Percentiles rank a stretch among this genome's conserved stretches.
These are phyloP conservation scores for Candida wancherniae DNA, from an alignment of 805 yeast genomes.

Conservation along the genomic window DNA sequence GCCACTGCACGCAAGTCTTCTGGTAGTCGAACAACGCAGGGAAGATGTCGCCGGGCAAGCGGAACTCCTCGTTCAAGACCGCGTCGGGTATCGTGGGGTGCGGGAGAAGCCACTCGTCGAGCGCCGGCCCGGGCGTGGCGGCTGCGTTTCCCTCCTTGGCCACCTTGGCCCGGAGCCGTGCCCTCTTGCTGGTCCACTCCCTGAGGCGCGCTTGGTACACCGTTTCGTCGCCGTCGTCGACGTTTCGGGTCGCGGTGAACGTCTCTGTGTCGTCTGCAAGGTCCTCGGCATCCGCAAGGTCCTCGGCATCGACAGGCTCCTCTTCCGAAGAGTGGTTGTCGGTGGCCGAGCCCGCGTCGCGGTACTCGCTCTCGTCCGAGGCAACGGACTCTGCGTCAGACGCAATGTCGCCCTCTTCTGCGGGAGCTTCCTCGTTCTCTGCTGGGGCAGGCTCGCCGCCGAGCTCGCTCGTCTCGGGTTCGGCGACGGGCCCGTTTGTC, in stretches of 20 bases:
- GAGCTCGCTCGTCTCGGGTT: too few species aligned
- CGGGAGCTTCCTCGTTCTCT: too few species aligned
- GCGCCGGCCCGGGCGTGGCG: neutral
- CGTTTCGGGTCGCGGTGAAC: slow-evolving; percentile 23
- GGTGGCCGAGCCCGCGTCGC: neutral
- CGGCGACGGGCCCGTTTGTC: too few species aligned
- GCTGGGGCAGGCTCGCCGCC: too few species aligned
- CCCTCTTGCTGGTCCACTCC: slow-evolving; percentile 56
- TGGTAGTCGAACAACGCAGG: slow-evolving; percentile 88
- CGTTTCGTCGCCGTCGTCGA: slow-evolving; percentile 80
- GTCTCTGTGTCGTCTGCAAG: slow-evolving; percentile 2
- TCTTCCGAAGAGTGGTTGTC: neutral
- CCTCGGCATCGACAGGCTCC: slow-evolving; percentile 1
- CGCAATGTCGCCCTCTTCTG: too few species aligned
- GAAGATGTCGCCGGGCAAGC: slow-evolving; percentile 86
- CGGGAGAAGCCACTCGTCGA: slow-evolving; percentile 62
- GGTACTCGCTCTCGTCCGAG: too few species aligned
- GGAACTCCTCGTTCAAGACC: slow-evolving; percentile 60
- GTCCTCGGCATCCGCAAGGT: slow-evolving; percentile 7
- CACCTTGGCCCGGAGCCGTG: slow-evolving; percentile 35
- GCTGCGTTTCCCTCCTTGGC: slow-evolving; percentile 7
- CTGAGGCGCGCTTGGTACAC: slow-evolving; percentile 56
- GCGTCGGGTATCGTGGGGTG: slow-evolving; percentile 81
- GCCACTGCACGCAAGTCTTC: slow-evolving; percentile 95
- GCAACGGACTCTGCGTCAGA: too few species aligned